phyloP scores from a whole-genome alignment of 805 yeast genomes.

The Ogataea corticis region DNA sequence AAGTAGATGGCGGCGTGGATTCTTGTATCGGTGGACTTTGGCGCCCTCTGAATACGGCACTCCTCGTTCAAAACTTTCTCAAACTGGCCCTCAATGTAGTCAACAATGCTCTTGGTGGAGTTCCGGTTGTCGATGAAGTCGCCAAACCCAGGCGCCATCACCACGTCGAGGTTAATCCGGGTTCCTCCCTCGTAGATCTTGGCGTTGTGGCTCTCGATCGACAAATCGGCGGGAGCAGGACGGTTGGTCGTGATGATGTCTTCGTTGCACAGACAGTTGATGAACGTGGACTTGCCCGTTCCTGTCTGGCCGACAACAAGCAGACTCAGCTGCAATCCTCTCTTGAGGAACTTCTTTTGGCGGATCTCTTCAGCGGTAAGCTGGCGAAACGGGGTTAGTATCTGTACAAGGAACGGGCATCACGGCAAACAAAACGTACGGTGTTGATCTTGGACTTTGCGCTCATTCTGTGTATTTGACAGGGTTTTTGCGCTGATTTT shows the following conservation, averaged over 20 bases:
- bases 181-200: slow-evolving; percentile 45
- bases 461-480: slow-evolving; percentile 16
- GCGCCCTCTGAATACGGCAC: slow-evolving; percentile 55
- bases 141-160: slow-evolving; percentile 73
- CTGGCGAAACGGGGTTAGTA: slow-evolving; percentile 10
- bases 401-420: background rate
- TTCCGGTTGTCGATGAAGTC: slow-evolving; percentile 62
- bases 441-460: slow-evolving; percentile 21
- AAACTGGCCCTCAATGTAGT: slow-evolving; percentile 77
- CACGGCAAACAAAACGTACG: slow-evolving; percentile 13
- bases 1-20: slow-evolving; percentile 87
- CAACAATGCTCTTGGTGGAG: slow-evolving; percentile 59
- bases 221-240: slow-evolving; percentile 35
- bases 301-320: slow-evolving; percentile 60
- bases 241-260: slow-evolving; percentile 42
- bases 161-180: slow-evolving; percentile 60
- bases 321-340: slow-evolving; percentile 49
- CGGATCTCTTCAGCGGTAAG: slow-evolving; percentile 36
- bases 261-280: slow-evolving; percentile 74
- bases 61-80: slow-evolving; percentile 68
- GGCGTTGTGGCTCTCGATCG: slow-evolving; percentile 35
- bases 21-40: slow-evolving; percentile 56
- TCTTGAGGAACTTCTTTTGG: slow-evolving; percentile 48
- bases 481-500: too few species aligned
- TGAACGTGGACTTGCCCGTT: slow-evolving; percentile 74